A percentile compares a stretch with the other conserved stretches of the same genome.
Conservation (phyloP, 768 basidiomycete species). For the Coprinopsis strossmayeri region DNA sequence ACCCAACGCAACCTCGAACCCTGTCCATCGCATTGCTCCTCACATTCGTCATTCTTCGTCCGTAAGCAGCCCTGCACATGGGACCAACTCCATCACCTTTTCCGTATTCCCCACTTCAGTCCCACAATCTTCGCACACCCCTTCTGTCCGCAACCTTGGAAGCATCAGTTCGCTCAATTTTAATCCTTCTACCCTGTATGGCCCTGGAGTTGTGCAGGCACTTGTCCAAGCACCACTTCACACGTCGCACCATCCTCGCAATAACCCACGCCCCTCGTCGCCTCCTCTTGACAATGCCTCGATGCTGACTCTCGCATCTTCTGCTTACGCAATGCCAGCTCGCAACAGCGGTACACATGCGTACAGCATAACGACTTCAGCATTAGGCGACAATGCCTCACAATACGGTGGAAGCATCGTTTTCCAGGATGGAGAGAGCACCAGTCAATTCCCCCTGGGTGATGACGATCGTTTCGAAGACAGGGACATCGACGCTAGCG, state of each 20-base stretch:
- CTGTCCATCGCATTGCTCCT: conserved; percentile 44
- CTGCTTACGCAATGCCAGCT: conserved; percentile 64
- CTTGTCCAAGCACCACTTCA: conserved; percentile 80
- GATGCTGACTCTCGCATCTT: conserved; percentile 87
- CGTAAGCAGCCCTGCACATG: conserved; percentile 37
- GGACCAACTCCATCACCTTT: conserved; percentile 63
- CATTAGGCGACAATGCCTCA: conserved; percentile 61
- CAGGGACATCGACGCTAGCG: conserved; percentile 79
- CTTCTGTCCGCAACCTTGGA: conserved; percentile 23
- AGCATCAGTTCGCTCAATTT: conserved; percentile 21
- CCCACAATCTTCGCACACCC: conserved; percentile 34
- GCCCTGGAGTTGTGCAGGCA: conserved; percentile 20
- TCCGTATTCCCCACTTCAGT: conserved; percentile 53
- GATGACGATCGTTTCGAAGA: conserved; percentile 62
- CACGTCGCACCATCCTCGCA: conserved; percentile 88
- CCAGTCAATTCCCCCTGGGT: conserved; percentile 59
- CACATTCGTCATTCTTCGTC: conserved; percentile 61
- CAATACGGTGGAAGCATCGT: conserved; percentile 60
- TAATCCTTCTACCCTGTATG: conserved; percentile 18
- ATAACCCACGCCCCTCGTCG: conserved; percentile 91
- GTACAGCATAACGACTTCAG: conserved; percentile 24
- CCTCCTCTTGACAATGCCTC: conserved; percentile 91
- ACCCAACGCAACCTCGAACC: conserved; percentile 46
- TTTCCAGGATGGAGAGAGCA: conserved; percentile 57
- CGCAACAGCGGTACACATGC: conserved; percentile 7